Evolutionary conservation across 345 rosid species (phyloP).

Genomic region (Gossypium herbaceum): DNA sequence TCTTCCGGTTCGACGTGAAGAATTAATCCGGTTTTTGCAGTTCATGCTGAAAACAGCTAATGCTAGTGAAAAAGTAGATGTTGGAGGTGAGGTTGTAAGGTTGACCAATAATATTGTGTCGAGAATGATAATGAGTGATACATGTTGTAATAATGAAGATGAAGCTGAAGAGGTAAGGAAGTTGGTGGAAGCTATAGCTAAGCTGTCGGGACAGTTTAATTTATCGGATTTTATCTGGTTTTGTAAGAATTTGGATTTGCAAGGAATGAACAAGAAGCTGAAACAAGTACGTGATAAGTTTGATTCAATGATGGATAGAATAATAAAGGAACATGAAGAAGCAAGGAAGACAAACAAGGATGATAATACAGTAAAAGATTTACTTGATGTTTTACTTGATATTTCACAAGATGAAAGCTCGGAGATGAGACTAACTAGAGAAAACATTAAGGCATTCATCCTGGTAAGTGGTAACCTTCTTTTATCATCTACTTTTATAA

Average conservation of each 20-base stretch:
- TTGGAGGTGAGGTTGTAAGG: constrained; percentile 41
- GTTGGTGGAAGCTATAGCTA: constrained; percentile 33
- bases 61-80: constrained; percentile 29
- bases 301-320: constrained; percentile 38
- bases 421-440: constrained; percentile 41
- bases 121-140: constrained; percentile 42
- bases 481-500: no score
- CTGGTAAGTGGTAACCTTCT: constrained; percentile 42
- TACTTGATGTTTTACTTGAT: constrained; percentile 44
- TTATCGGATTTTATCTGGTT: constrained; percentile 52
- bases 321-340: constrained; percentile 43
- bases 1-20: constrained; percentile 37
- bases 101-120: constrained; percentile 36
- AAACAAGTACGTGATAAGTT: constrained; percentile 34
- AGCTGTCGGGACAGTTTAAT: constrained; percentile 44
- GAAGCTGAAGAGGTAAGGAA: constrained; percentile 43
- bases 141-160: constrained; percentile 33
- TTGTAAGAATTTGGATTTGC: constrained; percentile 51
- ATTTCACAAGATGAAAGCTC: constrained; percentile 40
- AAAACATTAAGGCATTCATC: constrained; percentile 55
- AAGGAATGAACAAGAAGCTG: constrained; percentile 36
- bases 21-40: constrained; percentile 28
- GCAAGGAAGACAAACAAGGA: constrained; percentile 26
- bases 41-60: constrained; percentile 30
- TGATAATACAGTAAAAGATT: constrained; percentile 27